Evolutionary conservation across 768 basidiomycete genomes (phyloP), one percentile per base, ranked within the genome.

Genomic region (Suillus subluteus): DNA sequence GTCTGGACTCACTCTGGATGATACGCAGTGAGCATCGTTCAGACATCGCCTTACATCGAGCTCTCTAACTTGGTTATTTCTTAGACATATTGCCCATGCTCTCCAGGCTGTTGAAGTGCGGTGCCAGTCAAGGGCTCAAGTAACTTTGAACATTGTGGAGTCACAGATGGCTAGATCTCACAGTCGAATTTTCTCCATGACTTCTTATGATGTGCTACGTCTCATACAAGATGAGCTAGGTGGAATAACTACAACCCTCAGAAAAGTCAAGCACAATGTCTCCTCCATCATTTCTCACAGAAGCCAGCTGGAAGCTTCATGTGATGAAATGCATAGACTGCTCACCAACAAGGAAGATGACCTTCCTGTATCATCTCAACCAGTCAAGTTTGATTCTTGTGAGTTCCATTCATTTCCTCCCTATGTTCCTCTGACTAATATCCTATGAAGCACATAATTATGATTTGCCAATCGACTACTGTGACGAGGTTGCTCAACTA

Each of bases 401-500:
- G n/a, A 50, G 48, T 50, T 12, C 23, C 3, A 13, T 50, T 13
- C 23, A 50, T 50, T 23, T 23, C 48, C 48, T 50, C 23, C 8
- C n/a, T 50, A 50, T 23, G n/a, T 23, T 23, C 23, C n/a, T 50
- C n/a, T 2, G 12, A 50, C 50, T 50, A 15, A 50, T 50, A 7
- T 50, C 6, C 5, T 41, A n/a, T 52, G 5, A 26, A 68, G 68
- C 56, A 18, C 62, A 68, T 32, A 48, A 68, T 21, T 66, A 62
- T 18, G 26, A 64, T 4, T 26, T 5, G 15, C 59, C 66, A 7
- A 66, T 70, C 18, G 41, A 64, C 32, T 55, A 63, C 6, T 61
- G 65, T n/a, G 56, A 71, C 23, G 65, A 65, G 41, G 44, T 69
- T 23, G 67, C 70, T 3, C 75, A 75, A 54, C 43, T 74, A 12